phyloP scores from a whole-genome alignment of 805 yeast genomes.

The Blastobotrys robertii region DNA sequence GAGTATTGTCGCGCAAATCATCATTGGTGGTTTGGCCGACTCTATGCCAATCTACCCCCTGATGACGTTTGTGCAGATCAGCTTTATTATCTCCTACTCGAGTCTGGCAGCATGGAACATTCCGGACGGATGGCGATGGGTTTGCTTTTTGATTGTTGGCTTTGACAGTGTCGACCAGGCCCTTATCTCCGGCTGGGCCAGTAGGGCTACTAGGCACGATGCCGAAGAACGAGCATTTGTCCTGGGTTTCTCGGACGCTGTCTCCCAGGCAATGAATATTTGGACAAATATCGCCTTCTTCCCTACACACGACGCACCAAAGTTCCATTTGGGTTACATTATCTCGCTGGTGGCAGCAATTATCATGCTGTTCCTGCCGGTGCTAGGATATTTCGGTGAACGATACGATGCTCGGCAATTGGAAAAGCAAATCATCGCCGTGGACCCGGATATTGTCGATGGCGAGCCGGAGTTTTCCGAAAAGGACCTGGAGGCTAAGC shows the following conservation, averaged over 20 bases:
- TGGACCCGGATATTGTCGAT: too few relatives aligned
- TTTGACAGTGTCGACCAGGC: conserved; percentile 31
- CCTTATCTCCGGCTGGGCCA: conserved; percentile 35
- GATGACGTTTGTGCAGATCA: conserved; percentile 24
- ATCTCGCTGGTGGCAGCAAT: conserved; percentile 29
- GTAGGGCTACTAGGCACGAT: conserved; percentile 26
- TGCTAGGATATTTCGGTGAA: conserved; percentile 8
- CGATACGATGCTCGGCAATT: too few relatives aligned
- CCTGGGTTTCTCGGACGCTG: conserved; percentile 27
- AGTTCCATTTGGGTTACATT: conserved; percentile 32
- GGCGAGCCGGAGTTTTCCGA: too few relatives aligned
- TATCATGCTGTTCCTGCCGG: conserved; percentile 30
- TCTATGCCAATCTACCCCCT: conserved; percentile 31
- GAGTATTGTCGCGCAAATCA: conserved; percentile 33
- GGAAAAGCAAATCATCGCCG: too few relatives aligned
- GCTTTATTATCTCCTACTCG: conserved; percentile 31
- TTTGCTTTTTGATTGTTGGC: conserved; percentile 31
- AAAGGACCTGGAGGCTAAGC: too few relatives aligned
- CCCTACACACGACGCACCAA: conserved; percentile 34
- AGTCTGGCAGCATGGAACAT: conserved; percentile 35
- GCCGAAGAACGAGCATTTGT: conserved; percentile 30
- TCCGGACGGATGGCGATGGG: conserved; percentile 33
- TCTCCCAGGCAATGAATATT: conserved; percentile 36
- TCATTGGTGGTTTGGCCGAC: conserved; percentile 32
- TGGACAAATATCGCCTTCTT: conserved; percentile 38